Percentiles rank a stretch among this genome's conserved stretches.
These are phyloP conservation scores for Candida jianshihensis DNA, from an alignment of 805 yeast species.

Conservation along the genomic window DNA sequence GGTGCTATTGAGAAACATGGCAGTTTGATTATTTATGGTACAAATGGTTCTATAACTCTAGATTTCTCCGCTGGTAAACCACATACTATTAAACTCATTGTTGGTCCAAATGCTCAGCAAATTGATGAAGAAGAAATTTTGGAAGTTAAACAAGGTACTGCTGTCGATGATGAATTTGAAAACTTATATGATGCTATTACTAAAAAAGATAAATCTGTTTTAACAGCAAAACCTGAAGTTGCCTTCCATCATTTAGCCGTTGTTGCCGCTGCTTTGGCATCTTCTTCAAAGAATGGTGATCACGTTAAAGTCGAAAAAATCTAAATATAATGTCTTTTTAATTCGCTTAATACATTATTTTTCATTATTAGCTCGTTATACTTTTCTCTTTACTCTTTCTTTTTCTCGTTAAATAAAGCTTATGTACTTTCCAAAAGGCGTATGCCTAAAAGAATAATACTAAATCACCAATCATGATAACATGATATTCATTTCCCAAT, in stretches of 20 bases:
- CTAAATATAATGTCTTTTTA: not conserved
- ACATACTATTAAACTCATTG: constrained; percentile 28
- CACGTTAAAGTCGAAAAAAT: constrained; percentile 38
- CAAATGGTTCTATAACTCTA: constrained; percentile 64
- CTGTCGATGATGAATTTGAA: constrained; percentile 47
- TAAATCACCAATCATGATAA: constrained; percentile 22
- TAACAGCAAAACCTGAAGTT: constrained; percentile 58
- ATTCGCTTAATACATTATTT: no score
- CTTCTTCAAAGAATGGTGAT: constrained; percentile 49
- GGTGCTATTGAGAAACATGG: constrained; percentile 74
- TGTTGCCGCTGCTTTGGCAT: constrained; percentile 77
- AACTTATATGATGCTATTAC: constrained; percentile 55
- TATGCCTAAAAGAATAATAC: no score
- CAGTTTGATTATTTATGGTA: constrained; percentile 68
- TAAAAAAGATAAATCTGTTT: constrained; percentile 50
- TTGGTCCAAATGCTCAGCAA: constrained; percentile 21
- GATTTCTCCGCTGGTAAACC: constrained; percentile 48
- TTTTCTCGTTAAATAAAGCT: no score
- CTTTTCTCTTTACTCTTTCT: no score
- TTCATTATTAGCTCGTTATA: no score
- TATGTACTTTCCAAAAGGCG: no score
- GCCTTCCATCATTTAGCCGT: constrained; percentile 93
- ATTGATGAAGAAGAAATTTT: constrained; percentile 17
- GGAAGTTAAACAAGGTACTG: constrained; percentile 38
- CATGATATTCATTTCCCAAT: constrained; percentile 85